A percentile compares a stretch with the other conserved stretches of the same genome.
These are phyloP conservation scores for Brasenia schreberi DNA, from an alignment of 164 flowering plant genomes.

Conservation along the genomic window DNA sequence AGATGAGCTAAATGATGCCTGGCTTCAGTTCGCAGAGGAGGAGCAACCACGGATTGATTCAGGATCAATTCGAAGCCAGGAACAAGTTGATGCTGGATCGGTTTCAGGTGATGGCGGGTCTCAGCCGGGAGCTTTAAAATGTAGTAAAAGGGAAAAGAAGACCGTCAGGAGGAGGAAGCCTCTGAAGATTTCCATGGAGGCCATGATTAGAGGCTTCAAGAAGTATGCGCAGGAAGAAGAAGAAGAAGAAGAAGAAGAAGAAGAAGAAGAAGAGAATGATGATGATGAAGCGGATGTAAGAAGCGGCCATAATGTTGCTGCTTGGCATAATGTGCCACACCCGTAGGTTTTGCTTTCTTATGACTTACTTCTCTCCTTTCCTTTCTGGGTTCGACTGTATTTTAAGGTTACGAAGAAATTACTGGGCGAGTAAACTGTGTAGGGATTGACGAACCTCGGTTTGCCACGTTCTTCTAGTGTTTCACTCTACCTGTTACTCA, in stretches of 20 bases:
- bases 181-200: conserved; percentile 75
- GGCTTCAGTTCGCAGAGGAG: conserved; percentile 95
- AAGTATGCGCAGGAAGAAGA: conserved; percentile 43
- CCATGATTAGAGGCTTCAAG: conserved; percentile 70
- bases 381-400: not conserved
- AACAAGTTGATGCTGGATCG: conserved; percentile 60
- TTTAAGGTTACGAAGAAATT: not conserved
- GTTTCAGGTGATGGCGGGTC: conserved; percentile 66
- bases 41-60: conserved; percentile 34
- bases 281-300: conserved; percentile 15
- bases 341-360: conserved; percentile 51
- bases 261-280: conserved; percentile 1
- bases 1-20: conserved; percentile 87
- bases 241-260: conserved; percentile 10
- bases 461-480: not conserved
- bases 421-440: not conserved
- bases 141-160: conserved; percentile 9
- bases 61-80: conserved; percentile 12
- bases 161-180: conserved; percentile 33
- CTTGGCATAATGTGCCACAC: conserved; percentile 97
- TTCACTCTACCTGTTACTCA: not conserved
- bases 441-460: not conserved
- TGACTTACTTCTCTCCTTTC: not conserved
- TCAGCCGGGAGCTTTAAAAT: conserved; percentile 30
- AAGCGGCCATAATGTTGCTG: conserved; percentile 54